Evolutionary conservation across 495 filamentous ascomycete genomes (phyloP), one percentile per base, ranked within the genome.

Genomic region (Cercophora scortea): DNA sequence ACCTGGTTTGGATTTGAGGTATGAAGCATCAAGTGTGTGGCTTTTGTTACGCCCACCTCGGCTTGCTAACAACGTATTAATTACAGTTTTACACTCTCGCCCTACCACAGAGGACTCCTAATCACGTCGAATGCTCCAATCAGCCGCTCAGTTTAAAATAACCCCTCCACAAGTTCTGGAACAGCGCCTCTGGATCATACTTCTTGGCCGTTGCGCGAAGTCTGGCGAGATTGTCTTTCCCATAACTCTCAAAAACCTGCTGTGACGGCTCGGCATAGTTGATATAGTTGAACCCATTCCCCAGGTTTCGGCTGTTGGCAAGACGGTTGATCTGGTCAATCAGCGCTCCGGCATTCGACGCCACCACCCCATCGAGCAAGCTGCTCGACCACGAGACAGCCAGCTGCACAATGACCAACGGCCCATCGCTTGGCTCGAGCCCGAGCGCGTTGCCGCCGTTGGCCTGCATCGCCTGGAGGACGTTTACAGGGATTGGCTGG

Each of bases 221-320:
- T 33, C 51, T 61, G 2, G 52, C 54, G 36, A 62, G 25, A 40
- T 73, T 78, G 10, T 46, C 59, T 25, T 51, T 12, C 0, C 76
- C 76, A 58, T 78, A 79, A 15, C 71, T 58, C 5, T 50, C 42
- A 34, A 76, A 65, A n/a, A 78, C 69, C 16, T 68, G 47, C 57
- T 80, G 75, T 8, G 54, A 56, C 7, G 60, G 52, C 10, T 61
- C 57, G 6, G 75, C 75, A 32, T 76, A 76, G 19, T 79, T 79
- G 55, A 80, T 71, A 55, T 86, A 85, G 32, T 85, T 59, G 49
- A 78, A 88, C 35, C 74, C 67, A 47, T 81, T 62, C 39, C 69
- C 61, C 19, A 79, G 15, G 0, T 68, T 68, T 42, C 71, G 54
- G 13, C 51, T 56, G 50, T 74, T 66, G 1, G 80, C 75, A 18